Base-by-base conservation (phyloP, 108 stramenopile genomes). In the Pseudonitzschia delicatissima region DNA sequence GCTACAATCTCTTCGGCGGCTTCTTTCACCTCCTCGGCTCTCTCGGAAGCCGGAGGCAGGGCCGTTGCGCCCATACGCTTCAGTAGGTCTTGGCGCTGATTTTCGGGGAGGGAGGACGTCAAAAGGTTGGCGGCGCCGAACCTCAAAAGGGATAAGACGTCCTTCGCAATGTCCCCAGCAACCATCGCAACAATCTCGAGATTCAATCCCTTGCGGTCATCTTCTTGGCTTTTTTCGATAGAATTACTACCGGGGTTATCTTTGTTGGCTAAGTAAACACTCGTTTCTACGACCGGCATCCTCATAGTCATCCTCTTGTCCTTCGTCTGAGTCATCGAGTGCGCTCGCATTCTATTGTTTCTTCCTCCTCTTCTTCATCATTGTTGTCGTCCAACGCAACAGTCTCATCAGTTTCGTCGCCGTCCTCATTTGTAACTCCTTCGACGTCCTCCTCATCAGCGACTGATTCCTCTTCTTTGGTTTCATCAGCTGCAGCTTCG, bases 81-180 rank as follows among this genome's bases (percentile, higher is more conserved):
- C 32, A 71, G 23, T 39, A 78, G 26, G 27, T 57, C 50, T 13
- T 74, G 21, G 32, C 73, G 68, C 57, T 79, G 72, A 5, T 66
- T 49, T 32, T 74, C 78, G 34, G 72, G 64, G 13, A 79, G 73
- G 13, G 68, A 51, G 0, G 72, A 51, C 2, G 78, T 66, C 40
- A 74, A n/a, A 11, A 64, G 62, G 17, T 59, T 61, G 15, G 73
- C 73, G 28, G 72, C 73, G 37, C 42, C 73, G 34, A 37, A 52
- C 6, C 78, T 63, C 18, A 79, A 26, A 2, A 55, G 18, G 15
- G 53, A 32, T 17, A 55, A 15, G 28, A 55, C 29, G n/a, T 55
- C 53, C n/a, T 13, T 8, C 53, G 53, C 53, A 28, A 55, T 33
- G 17, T n/a, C 27, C n/a, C n/a, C 53, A 29, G 32, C 32, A 32